phyloP scores from a whole-genome alignment of 1,284 basidiomycete species.

The Meripilus lineatus region DNA sequence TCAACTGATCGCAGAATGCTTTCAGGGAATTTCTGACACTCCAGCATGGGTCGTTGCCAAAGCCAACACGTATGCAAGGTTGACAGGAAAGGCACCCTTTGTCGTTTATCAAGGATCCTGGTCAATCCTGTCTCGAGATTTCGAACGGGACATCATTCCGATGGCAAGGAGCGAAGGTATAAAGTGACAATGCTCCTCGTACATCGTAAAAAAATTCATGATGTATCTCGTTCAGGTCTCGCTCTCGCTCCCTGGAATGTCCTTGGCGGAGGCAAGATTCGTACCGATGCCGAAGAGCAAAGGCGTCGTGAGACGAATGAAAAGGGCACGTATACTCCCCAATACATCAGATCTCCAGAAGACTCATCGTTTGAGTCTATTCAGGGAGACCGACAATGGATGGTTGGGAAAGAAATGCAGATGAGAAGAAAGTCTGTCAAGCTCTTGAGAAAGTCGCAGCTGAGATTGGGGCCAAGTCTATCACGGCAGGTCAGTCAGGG shows the following conservation, averaged over 20 bases:
- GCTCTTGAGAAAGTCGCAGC: slow-evolving; percentile 30
- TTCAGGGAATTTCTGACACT: slow-evolving; percentile 34
- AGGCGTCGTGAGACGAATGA: slow-evolving; percentile 36
- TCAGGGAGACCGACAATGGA: slow-evolving; percentile 19
- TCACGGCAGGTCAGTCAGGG: slow-evolving; percentile 20
- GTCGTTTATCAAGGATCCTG: slow-evolving; percentile 47
- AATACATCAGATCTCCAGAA: background rate
- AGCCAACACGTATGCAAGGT: slow-evolving; percentile 46
- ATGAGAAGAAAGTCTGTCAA: slow-evolving; percentile 13
- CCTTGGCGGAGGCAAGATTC: slow-evolving; percentile 40
- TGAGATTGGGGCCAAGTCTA: slow-evolving; percentile 33
- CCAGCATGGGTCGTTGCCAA: slow-evolving; percentile 51
- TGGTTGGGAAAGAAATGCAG: slow-evolving; percentile 18
- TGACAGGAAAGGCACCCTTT: slow-evolving; percentile 30
- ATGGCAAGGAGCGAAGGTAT: slow-evolving; percentile 28
- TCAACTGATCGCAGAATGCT: background rate
- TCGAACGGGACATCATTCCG: slow-evolving; percentile 54
- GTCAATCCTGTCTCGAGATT: slow-evolving; percentile 41
- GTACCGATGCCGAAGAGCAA: slow-evolving; percentile 42
- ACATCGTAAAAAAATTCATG: background rate
- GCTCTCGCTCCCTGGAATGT: slow-evolving; percentile 48
- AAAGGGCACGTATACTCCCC: slow-evolving; percentile 23
- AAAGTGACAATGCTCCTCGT: background rate
- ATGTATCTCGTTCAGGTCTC: background rate
- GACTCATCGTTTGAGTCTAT: background rate